Conservation (phyloP, 2,329 filamentous ascomycete species). For the Penicillium hordei region DNA sequence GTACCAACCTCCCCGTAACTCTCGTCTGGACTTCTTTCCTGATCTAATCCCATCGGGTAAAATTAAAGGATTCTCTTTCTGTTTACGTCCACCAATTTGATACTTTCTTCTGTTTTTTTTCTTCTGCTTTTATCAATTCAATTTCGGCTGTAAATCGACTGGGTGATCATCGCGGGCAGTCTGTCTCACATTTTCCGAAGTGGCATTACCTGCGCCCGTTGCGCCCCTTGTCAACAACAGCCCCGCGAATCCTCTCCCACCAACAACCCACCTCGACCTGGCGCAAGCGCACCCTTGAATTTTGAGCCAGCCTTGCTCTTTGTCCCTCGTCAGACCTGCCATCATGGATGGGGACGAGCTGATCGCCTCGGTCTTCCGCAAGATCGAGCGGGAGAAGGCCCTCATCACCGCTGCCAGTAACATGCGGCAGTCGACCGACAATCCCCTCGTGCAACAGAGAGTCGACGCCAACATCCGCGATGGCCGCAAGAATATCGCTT, state of each 20-base stretch:
- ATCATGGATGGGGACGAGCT: conserved; percentile 62
- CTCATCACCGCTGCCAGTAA: conserved; percentile 91
- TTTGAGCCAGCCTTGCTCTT: conserved; percentile 16
- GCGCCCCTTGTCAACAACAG: conserved; percentile 29
- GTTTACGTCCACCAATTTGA: not conserved
- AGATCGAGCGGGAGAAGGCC: conserved; percentile 96
- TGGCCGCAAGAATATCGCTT: conserved; percentile 87
- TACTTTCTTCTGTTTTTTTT: not conserved
- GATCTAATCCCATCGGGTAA: not conserved
- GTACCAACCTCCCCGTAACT: not conserved
- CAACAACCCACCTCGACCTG: conserved; percentile 14
- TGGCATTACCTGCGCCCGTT: conserved; percentile 26
- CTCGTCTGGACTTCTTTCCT: not conserved
- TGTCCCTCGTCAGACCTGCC: conserved; percentile 27
- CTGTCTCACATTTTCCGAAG: conserved; percentile 27
- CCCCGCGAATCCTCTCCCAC: conserved; percentile 29
- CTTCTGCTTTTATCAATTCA: not conserved
- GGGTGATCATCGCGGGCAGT: conserved; percentile 5
- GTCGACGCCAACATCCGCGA: conserved; percentile 94
- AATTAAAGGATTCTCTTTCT: not conserved
- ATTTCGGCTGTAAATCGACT: not conserved
- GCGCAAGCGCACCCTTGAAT: conserved; percentile 13
- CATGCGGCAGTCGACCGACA: conserved; percentile 95
- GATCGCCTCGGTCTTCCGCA: conserved; percentile 80
- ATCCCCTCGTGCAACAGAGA: conserved; percentile 83